Base-by-base conservation (phyloP, 2,329 filamentous ascomycete genomes). In the Aquanectria penicillioides region DNA sequence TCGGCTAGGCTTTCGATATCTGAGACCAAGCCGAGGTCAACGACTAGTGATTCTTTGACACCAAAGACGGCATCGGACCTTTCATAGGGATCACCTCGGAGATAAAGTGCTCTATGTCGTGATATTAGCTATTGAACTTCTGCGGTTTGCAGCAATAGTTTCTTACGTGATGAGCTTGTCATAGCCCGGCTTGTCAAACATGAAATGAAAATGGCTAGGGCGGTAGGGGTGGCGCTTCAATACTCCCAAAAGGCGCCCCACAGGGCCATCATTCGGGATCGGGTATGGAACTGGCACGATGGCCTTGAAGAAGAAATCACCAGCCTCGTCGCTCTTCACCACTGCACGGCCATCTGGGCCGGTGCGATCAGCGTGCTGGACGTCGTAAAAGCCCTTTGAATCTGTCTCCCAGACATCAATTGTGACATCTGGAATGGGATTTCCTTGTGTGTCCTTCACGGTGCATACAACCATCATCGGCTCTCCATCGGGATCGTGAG, bases 231-330 rank as follows among this genome's bases (percentile, higher is more conserved):
- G 92, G 18, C 92, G 80, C 22, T 84, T 82, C 68, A 95, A 73
- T 71, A 78, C 74, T 71, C 79, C 78, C 69, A 95, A 75, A 66
- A 95, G 73, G 75, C 86, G 86, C 0, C 92, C 93, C 1, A 97
- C 92, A 0, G 93, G 93, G 6, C 91, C 91, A 75, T 97, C 92
- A 69, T 91, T 83, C 2, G 92, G 92, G 69, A 96, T 94, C 0
- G 91, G 89, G 75, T 97, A 97, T 54, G 89, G 88, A 58, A 96
- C 92, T 0, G 93, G 93, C 61, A 89, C 88, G 73, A 97, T 92
- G 0, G 89, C 92, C 70, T 87, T 89, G 80, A 96, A 97, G 88
- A 90, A 95, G 74, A 97, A 65, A 5, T 47, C 38, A 8, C 71
- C 73, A 4, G 69, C 43, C 1, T 60, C 59, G 36, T 73, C 71